Conservation (phyloP, 208 protist genomes). For the Herpetomonas tarakana region DNA sequence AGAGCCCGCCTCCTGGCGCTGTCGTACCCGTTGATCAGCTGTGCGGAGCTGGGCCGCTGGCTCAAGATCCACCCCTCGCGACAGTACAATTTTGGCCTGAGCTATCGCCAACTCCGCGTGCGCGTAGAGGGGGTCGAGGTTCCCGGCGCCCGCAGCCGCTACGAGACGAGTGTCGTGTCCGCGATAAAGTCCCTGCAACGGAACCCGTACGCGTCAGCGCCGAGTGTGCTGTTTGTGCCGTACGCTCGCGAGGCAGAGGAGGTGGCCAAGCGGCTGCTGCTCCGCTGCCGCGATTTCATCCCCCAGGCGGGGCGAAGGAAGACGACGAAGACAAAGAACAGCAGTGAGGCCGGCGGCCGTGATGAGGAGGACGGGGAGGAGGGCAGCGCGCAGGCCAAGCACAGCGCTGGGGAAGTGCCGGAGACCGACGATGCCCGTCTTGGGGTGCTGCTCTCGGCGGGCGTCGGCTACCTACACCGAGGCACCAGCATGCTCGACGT, state of each 20-base stretch:
- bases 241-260: conserved; percentile 50
- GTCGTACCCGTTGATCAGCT: conserved; percentile 85
- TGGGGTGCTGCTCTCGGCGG: conserved; percentile 53
- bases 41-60: conserved; percentile 80
- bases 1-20: conserved; percentile 78
- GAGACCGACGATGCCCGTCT: conserved; percentile 47
- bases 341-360: background rate
- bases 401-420: background rate
- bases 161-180: conserved; percentile 56
- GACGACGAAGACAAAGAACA: background rate
- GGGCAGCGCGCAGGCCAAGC: background rate
- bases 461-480: conserved; percentile 74
- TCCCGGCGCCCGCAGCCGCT: conserved; percentile 45
- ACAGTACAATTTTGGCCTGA: conserved; percentile 81
- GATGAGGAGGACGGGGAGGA: conserved; percentile 4
- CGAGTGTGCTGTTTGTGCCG: conserved; percentile 74
- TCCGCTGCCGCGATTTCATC: conserved; percentile 73
- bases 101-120: conserved; percentile 69
- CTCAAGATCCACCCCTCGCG: conserved; percentile 46
- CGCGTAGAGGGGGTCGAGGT: conserved; percentile 57
- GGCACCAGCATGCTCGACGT: conserved; percentile 61
- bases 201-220: conserved; percentile 42
- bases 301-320: conserved; percentile 10
- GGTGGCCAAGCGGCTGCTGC: conserved; percentile 65
- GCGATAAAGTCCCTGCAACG: conserved; percentile 56